Base-by-base conservation (phyloP, 768 basidiomycete genomes). In the Phanerochaete carnosa region DNA sequence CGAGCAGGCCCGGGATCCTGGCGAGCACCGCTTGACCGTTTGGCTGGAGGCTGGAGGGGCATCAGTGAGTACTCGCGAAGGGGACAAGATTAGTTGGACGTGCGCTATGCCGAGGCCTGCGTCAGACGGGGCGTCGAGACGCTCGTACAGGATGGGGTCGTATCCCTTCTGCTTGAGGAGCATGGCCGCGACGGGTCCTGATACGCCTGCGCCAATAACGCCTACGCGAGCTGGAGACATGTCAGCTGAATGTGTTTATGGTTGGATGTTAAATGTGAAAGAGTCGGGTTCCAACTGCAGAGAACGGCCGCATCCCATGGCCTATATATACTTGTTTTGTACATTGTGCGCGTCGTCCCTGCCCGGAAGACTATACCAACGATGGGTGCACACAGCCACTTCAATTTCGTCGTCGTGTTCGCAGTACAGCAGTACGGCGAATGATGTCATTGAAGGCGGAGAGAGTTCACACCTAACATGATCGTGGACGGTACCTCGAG, bases 61-160 rank as follows among this genome's bases (percentile, higher is more conserved):
- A 19, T 43, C 11, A 43, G 39, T 19, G 39, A 35, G n/a, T n/a
- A 32, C 29, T 6, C 6, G 11, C 29, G 16, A 52, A 4, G 33
- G 13, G 51, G 51, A 23, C n/a, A 22, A 12, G 8, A 56, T 6
- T 25, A 22, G 9, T 5, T 37, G 11, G 45, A 63, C 72, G 29
- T 49, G 75, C 75, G 68, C 60, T 7, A 75, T 62, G 54, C 72
- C 72, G 25, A 76, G 64, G 19, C 75, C 75, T 55, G 59, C 65
- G 8, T 70, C 65, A 29, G 61, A 46, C 35, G 62, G 45, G 26
- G 53, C 46, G 11, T 53, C 30, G 50, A 65, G 28, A 7, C 59
- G 50, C 47, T 60, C 59, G n/a, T 45, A 60, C 19, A 60, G 11
- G 6, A 60, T 29, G 9, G 59, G 59, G n/a, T 37, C 33, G 39